phyloP scores from a whole-genome alignment of 2,329 filamentous ascomycete species.

The Aspergillus sp. region DNA sequence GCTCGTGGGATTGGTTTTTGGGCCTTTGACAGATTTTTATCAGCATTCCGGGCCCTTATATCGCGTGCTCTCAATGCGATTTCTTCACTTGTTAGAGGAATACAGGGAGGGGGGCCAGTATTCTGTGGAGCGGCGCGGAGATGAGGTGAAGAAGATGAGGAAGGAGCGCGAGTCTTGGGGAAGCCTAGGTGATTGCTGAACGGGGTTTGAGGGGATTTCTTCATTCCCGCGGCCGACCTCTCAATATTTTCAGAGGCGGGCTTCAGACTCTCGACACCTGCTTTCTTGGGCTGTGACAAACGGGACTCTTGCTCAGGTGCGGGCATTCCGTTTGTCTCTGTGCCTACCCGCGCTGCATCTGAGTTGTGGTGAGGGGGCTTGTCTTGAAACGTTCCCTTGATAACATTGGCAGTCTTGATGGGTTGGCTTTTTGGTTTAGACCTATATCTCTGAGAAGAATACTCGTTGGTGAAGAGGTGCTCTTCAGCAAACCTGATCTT shows the following conservation, averaged over 20 bases:
- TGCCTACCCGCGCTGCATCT: neutral
- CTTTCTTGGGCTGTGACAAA: neutral
- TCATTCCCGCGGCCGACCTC: neutral
- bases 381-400: neutral
- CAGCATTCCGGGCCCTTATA: no score
- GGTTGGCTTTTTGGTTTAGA: neutral
- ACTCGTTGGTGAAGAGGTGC: neutral
- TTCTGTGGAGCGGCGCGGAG: neutral
- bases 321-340: neutral
- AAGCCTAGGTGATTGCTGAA: neutral
- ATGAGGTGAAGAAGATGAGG: neutral
- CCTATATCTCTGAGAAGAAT: neutral
- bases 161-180: no score
- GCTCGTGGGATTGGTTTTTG: neutral
- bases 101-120: neutral
- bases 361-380: neutral
- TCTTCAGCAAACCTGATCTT: conserved; percentile 6
- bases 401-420: no score
- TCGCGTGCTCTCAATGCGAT: neutral
- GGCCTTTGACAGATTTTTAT: no score
- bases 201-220: neutral
- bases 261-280: neutral
- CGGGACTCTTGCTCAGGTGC: neutral
- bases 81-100: neutral
- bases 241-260: neutral